phyloP scores from a whole-genome alignment of 2,329 filamentous ascomycete species.

The Didymella exigua region DNA sequence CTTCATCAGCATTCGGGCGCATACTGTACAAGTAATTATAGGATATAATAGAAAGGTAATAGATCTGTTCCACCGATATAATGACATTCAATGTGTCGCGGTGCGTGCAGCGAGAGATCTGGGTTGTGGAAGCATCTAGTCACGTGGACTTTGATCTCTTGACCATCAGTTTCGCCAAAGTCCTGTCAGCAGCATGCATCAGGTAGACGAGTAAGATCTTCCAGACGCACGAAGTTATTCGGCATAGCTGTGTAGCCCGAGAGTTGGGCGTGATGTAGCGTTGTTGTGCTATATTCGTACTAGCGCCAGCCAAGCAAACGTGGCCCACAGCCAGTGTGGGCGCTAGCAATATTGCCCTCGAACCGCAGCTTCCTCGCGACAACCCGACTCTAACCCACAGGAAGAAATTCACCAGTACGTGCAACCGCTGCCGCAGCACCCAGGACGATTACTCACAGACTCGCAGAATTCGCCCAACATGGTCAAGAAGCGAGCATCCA shows the following conservation, averaged over 20 bases:
- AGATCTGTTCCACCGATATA: neutral
- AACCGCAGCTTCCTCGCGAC: conserved; percentile 31
- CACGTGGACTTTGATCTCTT: too few species aligned
- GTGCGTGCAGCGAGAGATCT: neutral
- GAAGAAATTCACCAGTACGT: conserved; percentile 47
- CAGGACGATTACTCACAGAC: conserved; percentile 25
- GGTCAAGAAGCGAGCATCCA: conserved; percentile 78
- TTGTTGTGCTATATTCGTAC: neutral
- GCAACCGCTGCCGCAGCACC: conserved; percentile 2
- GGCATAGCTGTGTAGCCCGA: neutral
- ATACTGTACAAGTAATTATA: conserved; percentile 3
- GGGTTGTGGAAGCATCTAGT: neutral
- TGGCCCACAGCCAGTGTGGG: neutral
- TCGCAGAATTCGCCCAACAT: conserved; percentile 63
- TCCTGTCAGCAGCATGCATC: neutral
- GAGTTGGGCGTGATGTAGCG: neutral
- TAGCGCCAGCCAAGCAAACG: conserved; percentile 2
- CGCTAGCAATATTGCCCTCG: conserved; percentile 7
- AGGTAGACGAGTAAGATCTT: neutral
- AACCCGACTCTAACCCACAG: conserved; percentile 44
- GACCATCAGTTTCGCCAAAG: neutral
- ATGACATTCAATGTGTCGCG: neutral
- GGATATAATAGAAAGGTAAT: neutral
- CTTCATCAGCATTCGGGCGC: neutral
- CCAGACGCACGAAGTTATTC: neutral